These are phyloP conservation scores for Ustilago tritici DNA, from an alignment of 1,284 basidiomycete species.

Conservation along the genomic window DNA sequence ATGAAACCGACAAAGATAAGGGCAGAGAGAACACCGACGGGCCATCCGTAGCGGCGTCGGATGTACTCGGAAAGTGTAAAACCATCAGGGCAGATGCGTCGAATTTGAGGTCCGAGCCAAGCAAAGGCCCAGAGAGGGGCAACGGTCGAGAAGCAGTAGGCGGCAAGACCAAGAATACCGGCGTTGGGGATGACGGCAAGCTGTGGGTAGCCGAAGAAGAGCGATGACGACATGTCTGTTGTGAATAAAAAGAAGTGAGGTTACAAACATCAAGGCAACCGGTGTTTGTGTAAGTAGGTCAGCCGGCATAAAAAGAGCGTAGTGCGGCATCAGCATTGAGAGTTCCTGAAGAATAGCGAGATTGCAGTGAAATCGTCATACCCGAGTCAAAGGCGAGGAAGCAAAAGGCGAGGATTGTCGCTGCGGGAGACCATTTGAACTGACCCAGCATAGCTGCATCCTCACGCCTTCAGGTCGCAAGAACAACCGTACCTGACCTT, in stretches of 20 bases:
- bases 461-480: too few relatives aligned
- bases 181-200: conserved; percentile 67
- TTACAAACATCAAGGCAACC: neutral
- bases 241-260: neutral
- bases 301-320: conserved; percentile 23
- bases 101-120: conserved; percentile 68
- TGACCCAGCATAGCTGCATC: too few relatives aligned
- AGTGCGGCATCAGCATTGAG: conserved; percentile 12
- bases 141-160: conserved; percentile 66
- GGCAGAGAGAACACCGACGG: conserved; percentile 64
- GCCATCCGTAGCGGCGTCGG: conserved; percentile 67
- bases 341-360: conserved; percentile 4
- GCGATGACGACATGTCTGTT: conserved; percentile 69
- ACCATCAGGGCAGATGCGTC: conserved; percentile 66
- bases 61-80: conserved; percentile 69
- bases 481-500: neutral
- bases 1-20: conserved; percentile 68
- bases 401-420: neutral
- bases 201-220: conserved; percentile 69
- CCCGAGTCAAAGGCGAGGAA: neutral
- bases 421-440: neutral
- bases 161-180: conserved; percentile 64
- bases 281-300: conserved; percentile 24
- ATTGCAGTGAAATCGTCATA: too few relatives aligned
- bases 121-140: conserved; percentile 68